Evolutionary conservation across 2,329 filamentous ascomycete species (phyloP).

Genomic region (Aspergillus latus): DNA sequence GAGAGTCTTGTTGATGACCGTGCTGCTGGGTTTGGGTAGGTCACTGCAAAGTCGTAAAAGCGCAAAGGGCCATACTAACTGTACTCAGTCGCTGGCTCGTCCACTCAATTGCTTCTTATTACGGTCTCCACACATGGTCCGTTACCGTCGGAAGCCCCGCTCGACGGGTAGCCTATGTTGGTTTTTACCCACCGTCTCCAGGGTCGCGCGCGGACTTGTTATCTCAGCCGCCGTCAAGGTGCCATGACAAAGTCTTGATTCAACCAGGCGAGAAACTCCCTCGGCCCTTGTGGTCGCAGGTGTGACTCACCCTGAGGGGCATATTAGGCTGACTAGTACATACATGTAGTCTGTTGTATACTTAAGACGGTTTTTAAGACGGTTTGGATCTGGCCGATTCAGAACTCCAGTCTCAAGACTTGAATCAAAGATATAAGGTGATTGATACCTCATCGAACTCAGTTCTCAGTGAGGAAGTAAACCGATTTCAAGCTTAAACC

Average conservation of each 20-base stretch:
- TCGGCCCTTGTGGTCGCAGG: constrained; percentile 38
- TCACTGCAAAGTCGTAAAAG: background rate
- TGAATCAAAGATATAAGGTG: too few relatives aligned
- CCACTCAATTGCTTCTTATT: constrained; percentile 88
- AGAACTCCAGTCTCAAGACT: background rate
- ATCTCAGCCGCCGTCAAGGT: constrained; percentile 27
- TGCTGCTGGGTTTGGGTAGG: constrained; percentile 77
- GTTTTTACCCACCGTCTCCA: constrained; percentile 50
- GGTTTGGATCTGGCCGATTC: background rate
- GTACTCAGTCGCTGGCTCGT: constrained; percentile 77
- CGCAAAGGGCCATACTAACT: constrained; percentile 17
- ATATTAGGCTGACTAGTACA: background rate
- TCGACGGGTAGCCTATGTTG: constrained; percentile 79
- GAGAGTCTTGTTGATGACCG: constrained; percentile 75
- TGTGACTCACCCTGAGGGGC: constrained; percentile 23
- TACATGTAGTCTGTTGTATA: background rate
- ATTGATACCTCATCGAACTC: too few relatives aligned
- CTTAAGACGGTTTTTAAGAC: background rate
- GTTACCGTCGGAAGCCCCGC: constrained; percentile 70
- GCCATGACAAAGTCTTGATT: constrained; percentile 29
- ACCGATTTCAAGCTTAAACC: background rate
- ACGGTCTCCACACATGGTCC: constrained; percentile 81
- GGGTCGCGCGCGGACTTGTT: constrained; percentile 29
- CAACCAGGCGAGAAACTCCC: constrained; percentile 40
- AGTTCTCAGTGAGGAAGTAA: background rate